Conservation (phyloP, 768 basidiomycete species). For the Leccinum boreale region DNA sequence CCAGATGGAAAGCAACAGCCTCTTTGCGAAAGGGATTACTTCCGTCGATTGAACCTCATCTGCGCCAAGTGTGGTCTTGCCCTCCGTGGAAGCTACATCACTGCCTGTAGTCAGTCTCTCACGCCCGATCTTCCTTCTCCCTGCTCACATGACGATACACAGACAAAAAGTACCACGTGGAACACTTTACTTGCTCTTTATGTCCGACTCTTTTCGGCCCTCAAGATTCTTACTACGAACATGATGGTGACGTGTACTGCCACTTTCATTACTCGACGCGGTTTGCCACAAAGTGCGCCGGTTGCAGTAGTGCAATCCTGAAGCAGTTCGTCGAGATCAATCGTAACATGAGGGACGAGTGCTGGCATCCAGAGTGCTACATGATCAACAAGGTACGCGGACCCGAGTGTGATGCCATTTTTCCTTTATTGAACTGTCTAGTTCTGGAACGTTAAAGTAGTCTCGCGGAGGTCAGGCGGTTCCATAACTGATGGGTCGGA, state of each 20-base stretch:
- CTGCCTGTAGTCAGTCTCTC: conserved; percentile 84
- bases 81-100: conserved; percentile 95
- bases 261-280: conserved; percentile 99
- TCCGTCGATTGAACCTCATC: conserved; percentile 91
- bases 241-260: conserved; percentile 96
- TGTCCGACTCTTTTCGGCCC: conserved; percentile 96
- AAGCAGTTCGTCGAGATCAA: conserved; percentile 99
- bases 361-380: conserved; percentile 99
- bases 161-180: conserved; percentile 99
- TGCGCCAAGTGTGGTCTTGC: conserved; percentile 96
- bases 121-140: background rate
- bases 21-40: conserved; percentile 98
- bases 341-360: conserved; percentile 95
- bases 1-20: conserved; percentile 85
- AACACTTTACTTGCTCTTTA: conserved; percentile 98
- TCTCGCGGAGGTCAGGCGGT: conserved; percentile 68
- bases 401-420: background rate
- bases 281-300: conserved; percentile 97
- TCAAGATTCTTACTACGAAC: conserved; percentile 98
- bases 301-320: conserved; percentile 93
- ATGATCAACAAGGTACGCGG: conserved; percentile 95
- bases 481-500: conserved; percentile 51
- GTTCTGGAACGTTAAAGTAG: conserved; percentile 99
- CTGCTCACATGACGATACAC: conserved; percentile 17
- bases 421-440: conserved; percentile 32